phyloP scores from a whole-genome alignment of 495 filamentous ascomycete genomes.

The Cercophora newfieldiana region DNA sequence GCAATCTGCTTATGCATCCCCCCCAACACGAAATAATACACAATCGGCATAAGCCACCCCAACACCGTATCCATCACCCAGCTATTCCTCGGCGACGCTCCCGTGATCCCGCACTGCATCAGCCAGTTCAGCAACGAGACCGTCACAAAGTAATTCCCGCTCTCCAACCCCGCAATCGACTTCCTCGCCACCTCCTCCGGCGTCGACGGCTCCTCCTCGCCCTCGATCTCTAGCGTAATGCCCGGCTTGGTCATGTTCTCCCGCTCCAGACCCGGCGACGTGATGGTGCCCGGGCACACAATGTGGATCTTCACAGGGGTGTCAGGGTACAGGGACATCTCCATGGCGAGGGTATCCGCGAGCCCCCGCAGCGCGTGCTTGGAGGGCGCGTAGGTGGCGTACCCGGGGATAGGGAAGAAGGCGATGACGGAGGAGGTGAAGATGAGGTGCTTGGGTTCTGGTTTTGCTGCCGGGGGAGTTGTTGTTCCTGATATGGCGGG shows the following conservation, averaged over 20 bases:
- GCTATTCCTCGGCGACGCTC: constrained; percentile 59
- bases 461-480: constrained; percentile 15
- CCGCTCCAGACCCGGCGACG: constrained; percentile 68
- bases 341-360: constrained; percentile 78
- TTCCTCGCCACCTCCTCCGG: constrained; percentile 72
- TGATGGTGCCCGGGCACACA: constrained; percentile 83
- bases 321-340: constrained; percentile 76
- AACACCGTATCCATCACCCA: constrained; percentile 63
- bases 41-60: constrained; percentile 54
- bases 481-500: constrained; percentile 60
- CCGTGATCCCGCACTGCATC: constrained; percentile 62
- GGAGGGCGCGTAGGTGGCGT: constrained; percentile 77
- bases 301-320: constrained; percentile 73
- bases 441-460: constrained; percentile 70
- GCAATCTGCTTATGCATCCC: constrained; percentile 61
- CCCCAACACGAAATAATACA: constrained; percentile 61
- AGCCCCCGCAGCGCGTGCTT: constrained; percentile 85
- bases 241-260: constrained; percentile 82
- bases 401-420: constrained; percentile 78
- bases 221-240: constrained; percentile 79
- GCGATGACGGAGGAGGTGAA: constrained; percentile 81
- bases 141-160: constrained; percentile 73
- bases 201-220: constrained; percentile 74
- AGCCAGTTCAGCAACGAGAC: constrained; percentile 66
- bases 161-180: constrained; percentile 73